Evolutionary conservation across 78 protist genomes (phyloP).

Genomic region (Andalucia godoyi): DNA sequence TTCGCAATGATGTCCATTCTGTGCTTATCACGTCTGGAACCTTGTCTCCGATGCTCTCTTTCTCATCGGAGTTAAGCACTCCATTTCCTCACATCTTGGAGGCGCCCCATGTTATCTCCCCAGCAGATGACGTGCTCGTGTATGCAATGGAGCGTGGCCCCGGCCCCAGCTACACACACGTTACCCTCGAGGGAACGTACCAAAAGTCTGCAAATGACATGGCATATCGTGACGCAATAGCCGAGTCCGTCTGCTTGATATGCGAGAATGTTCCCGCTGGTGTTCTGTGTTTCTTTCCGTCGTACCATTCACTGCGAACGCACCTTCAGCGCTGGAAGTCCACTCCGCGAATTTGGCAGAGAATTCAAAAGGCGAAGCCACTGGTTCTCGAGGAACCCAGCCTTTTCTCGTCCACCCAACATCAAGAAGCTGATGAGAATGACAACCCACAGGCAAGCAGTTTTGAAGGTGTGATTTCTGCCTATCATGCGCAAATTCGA

Average conservation of each 20-base stretch:
- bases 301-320: slow-evolving; percentile 12
- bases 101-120: slow-evolving; percentile 18
- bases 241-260: not conserved
- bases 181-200: slow-evolving; percentile 5
- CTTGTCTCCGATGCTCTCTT: slow-evolving; percentile 18
- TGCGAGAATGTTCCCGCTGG: not conserved
- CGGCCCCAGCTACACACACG: no score
- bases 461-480: not conserved
- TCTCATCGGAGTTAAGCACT: slow-evolving; percentile 21
- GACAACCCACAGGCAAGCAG: no score
- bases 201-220: not conserved
- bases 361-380: not conserved
- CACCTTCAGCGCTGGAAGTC: not conserved
- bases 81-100: slow-evolving; percentile 6
- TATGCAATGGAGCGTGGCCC: not conserved
- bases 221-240: slow-evolving; percentile 18
- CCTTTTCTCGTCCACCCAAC: no score
- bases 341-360: no score
- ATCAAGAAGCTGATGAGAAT: no score
- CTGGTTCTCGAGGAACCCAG: not conserved
- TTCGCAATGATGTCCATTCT: not conserved
- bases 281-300: slow-evolving; percentile 31
- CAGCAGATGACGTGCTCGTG: not conserved
- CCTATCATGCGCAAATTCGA: not conserved
- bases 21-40: slow-evolving; percentile 15